Evolutionary conservation across 768 basidiomycete species (phyloP).

Genomic region (Plicaturopsis crispa): DNA sequence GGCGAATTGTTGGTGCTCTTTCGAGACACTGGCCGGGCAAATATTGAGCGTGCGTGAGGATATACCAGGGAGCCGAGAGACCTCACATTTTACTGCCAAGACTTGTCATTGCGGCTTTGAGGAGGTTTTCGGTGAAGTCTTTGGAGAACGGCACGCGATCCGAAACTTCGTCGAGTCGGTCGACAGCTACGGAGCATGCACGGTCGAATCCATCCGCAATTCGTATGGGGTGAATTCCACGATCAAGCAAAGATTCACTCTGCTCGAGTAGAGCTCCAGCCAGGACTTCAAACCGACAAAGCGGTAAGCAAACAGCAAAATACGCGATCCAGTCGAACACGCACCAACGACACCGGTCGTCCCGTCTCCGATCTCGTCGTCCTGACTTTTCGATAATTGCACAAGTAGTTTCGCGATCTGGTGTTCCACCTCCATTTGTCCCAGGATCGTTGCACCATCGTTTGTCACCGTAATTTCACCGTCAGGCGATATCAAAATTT

Average conservation of each 20-base stretch:
- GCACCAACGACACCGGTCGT: conserved; percentile 97
- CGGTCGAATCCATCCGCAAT: conserved; percentile 99
- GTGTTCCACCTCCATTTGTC: conserved; percentile 99
- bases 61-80: conserved; percentile 3
- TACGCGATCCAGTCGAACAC: conserved; percentile 24
- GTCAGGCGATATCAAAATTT: conserved; percentile 92
- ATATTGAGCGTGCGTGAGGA: conserved; percentile 4
- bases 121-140: conserved; percentile 76
- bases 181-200: conserved; percentile 85
- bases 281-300: conserved; percentile 51
- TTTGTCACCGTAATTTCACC: conserved; percentile 99
- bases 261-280: conserved; percentile 97
- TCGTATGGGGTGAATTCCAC: conserved; percentile 98
- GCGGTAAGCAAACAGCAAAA: conserved; percentile 1
- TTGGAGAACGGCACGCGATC: conserved; percentile 84
- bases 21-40: conserved; percentile 80
- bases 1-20: conserved; percentile 92
- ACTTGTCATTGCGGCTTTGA: conserved; percentile 94
- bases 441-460: conserved; percentile 96
- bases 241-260: conserved; percentile 92
- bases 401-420: conserved; percentile 98
- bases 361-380: conserved; percentile 99
- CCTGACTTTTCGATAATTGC: conserved; percentile 94
- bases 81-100: conserved; percentile 95
- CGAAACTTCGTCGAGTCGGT: conserved; percentile 84